phyloP scores from a whole-genome alignment of 192 early-diverging fungal species.

The Paraglomus occultum region DNA sequence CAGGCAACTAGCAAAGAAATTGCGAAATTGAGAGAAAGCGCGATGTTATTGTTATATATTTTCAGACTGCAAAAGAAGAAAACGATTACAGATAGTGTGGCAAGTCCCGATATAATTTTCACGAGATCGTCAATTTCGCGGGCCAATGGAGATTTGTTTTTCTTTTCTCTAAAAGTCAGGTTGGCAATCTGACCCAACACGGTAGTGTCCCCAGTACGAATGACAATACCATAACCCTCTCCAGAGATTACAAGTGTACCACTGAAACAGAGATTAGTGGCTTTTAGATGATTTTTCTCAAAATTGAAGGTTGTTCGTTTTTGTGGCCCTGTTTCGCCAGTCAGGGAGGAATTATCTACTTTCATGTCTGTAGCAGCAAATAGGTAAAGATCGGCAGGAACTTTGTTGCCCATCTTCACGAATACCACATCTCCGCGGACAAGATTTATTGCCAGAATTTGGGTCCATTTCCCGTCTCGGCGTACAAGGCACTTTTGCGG shows the following conservation, averaged over 20 bases:
- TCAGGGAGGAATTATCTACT: conserved; percentile 96
- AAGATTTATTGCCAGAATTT: conserved; percentile 68
- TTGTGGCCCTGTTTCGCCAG: conserved; percentile 95
- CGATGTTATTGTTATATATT: conserved; percentile 53
- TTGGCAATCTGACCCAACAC: conserved; percentile 95
- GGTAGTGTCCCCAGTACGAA: conserved; percentile 90
- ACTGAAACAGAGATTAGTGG: conserved; percentile 89
- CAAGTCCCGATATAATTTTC: conserved; percentile 80
- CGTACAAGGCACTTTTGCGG: conserved; percentile 79
- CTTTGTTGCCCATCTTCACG: conserved; percentile 90
- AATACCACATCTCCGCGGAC: conserved; percentile 89
- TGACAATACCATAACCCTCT: conserved; percentile 89
- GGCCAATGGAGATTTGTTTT: conserved; percentile 69
- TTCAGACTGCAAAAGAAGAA: conserved; percentile 82
- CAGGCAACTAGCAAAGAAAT: conserved; percentile 87
- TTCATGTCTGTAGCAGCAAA: conserved; percentile 83
- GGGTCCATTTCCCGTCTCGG: conserved; percentile 69
- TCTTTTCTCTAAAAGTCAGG: conserved; percentile 77
- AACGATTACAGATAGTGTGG: conserved; percentile 68
- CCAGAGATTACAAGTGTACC: conserved; percentile 82
- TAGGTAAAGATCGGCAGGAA: conserved; percentile 88
- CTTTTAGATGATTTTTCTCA: conserved; percentile 84
- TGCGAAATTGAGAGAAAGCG: conserved; percentile 83
- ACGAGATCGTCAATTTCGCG: conserved; percentile 80
- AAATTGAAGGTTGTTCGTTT: conserved; percentile 65